phyloP scores from a whole-genome alignment of 768 basidiomycete genomes.

The Rubroboletus satanas region DNA sequence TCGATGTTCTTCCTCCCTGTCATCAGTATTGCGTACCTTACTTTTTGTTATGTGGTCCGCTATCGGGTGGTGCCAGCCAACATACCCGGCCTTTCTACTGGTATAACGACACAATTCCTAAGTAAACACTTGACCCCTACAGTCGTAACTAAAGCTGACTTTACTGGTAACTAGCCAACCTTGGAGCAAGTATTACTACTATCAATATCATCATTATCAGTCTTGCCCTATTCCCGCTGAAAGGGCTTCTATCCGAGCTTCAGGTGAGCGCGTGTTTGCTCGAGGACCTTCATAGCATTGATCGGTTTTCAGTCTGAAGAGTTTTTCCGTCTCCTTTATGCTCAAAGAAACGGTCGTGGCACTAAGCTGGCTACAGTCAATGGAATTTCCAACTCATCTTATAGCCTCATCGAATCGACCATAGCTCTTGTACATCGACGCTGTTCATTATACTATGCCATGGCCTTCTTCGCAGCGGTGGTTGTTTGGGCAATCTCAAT shows the following conservation, averaged over 20 bases:
- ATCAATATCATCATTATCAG: slow-evolving; percentile 17
- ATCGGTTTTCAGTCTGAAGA: slow-evolving; percentile 13
- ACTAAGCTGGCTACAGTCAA: slow-evolving; percentile 8
- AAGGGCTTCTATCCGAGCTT: slow-evolving; percentile 9
- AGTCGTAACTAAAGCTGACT: background rate
- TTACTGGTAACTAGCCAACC: background rate
- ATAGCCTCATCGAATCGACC: slow-evolving; percentile 3
- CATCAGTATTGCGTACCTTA: slow-evolving; percentile 9
- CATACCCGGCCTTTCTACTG: background rate
- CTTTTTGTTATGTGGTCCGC: slow-evolving; percentile 18
- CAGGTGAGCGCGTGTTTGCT: background rate
- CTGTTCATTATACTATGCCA: slow-evolving; percentile 9
- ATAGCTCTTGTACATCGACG: background rate
- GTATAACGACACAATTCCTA: slow-evolving; percentile 3
- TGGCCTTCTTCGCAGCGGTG: slow-evolving; percentile 2
- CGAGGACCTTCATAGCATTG: background rate
- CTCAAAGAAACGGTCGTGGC: background rate
- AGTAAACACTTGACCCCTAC: background rate
- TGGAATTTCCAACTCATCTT: slow-evolving; percentile 14
- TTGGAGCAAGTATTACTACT: slow-evolving; percentile 11
- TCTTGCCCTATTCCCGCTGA: slow-evolving; percentile 10
- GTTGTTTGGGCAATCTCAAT: slow-evolving; percentile 9
- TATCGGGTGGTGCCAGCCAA: slow-evolving; percentile 9
- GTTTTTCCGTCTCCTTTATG: slow-evolving; percentile 16
- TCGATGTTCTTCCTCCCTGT: background rate